These are phyloP conservation scores for Saccharomycopsis guyanensis DNA, from an alignment of 805 yeast genomes.

Conservation along the genomic window DNA sequence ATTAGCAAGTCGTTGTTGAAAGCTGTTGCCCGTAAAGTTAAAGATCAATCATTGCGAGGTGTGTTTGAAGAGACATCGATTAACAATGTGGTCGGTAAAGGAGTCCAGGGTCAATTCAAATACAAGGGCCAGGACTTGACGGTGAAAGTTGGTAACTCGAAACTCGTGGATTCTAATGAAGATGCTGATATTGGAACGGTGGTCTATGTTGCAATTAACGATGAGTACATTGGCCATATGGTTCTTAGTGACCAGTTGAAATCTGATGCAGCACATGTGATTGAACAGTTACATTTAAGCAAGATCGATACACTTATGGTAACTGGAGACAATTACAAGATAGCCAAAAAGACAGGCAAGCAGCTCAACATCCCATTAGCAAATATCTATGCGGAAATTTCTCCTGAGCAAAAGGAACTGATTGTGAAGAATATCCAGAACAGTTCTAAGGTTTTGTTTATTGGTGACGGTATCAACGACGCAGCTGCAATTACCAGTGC, in stretches of 20 bases:
- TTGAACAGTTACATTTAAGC: slow-evolving; percentile 42
- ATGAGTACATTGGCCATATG: slow-evolving; percentile 52
- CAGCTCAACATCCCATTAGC: slow-evolving; percentile 57
- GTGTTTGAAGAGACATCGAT: slow-evolving; percentile 22
- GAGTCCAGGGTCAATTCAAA: slow-evolving; percentile 27
- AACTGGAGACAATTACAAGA: slow-evolving; percentile 71
- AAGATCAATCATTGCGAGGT: slow-evolving; percentile 1
- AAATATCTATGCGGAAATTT: slow-evolving; percentile 65
- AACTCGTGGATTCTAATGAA: slow-evolving; percentile 28
- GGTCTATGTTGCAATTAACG: slow-evolving; percentile 48
- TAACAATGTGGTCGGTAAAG: slow-evolving; percentile 33
- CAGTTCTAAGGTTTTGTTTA: slow-evolving; percentile 58
- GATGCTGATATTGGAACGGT: slow-evolving; percentile 20
- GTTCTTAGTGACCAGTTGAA: slow-evolving; percentile 64
- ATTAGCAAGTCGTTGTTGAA: slow-evolving; percentile 21
- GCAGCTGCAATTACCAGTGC: slow-evolving; percentile 92
- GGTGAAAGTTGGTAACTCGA: slow-evolving; percentile 49
- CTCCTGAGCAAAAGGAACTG: slow-evolving; percentile 70
- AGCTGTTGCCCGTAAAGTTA: background rate
- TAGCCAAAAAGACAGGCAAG: slow-evolving; percentile 58
- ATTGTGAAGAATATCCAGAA: slow-evolving; percentile 52
- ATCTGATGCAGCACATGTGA: slow-evolving; percentile 52
- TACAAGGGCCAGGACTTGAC: slow-evolving; percentile 23
- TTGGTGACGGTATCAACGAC: slow-evolving; percentile 97
- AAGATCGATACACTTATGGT: slow-evolving; percentile 73